Conservation (phyloP, 192 early-diverging fungal genomes). For the Geranomyces variabilis region DNA sequence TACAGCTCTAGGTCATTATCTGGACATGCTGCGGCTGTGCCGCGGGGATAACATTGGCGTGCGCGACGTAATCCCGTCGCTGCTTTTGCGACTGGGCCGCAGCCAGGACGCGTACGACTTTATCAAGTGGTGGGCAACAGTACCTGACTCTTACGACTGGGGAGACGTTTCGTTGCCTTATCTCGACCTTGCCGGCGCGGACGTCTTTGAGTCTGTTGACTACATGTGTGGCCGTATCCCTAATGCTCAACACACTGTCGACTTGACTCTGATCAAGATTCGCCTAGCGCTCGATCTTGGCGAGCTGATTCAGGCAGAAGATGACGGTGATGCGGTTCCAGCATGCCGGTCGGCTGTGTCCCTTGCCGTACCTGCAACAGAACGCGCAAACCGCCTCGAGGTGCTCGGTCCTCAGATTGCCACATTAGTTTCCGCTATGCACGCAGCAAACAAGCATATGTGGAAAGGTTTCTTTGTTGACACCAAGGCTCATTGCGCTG, state of each 20-base stretch:
- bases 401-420: background rate
- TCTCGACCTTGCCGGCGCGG: background rate
- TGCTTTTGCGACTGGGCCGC: conserved; percentile 15
- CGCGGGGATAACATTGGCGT: conserved; percentile 18
- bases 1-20: background rate
- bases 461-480: background rate
- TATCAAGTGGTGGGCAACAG: conserved; percentile 21
- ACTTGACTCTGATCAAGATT: background rate
- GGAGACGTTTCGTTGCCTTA: background rate
- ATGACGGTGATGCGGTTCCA: background rate
- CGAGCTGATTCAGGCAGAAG: background rate
- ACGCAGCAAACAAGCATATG: background rate
- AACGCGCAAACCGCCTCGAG: background rate
- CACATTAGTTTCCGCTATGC: background rate
- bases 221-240: background rate
- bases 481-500: background rate
- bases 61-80: background rate
- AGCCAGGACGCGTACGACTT: conserved; percentile 19
- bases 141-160: conserved; percentile 5
- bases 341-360: background rate
- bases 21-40: background rate
- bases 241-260: background rate
- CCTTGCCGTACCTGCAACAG: too few species aligned
- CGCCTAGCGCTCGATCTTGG: background rate
- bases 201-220: background rate